Base-by-base conservation (phyloP, 73 alveolate genomes). In the Uronychia setigera region DNA sequence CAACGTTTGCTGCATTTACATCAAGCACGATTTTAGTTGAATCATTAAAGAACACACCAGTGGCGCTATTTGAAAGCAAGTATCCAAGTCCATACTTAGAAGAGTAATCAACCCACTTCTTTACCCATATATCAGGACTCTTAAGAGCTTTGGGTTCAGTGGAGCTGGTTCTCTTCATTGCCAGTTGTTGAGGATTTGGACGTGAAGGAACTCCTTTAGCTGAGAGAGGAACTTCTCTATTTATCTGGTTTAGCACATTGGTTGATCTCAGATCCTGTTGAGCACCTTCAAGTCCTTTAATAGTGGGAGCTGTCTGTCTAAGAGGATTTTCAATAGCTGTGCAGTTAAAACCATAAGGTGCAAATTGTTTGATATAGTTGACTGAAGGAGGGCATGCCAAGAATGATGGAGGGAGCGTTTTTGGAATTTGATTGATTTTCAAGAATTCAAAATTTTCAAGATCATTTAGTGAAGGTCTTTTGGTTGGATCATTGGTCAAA, bases 31-130 rank as follows among this genome's bases (percentile, higher is more conserved):
- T 94, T 83, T 94, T 95, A 27, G 96, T 92, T 31, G 89, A 58
- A 92, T 95, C 98, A 81, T 96, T 96, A 74, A 92, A 96, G 95
- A 92, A 96, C 25, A 96, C 99, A 0, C 99, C 98, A 74, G 83
- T 90, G 32, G 94, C 86, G 34, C 97, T 94, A 81, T 94, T 96
- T 31, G 94, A 89, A 1, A 96, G 82, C 59, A 93, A 67, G 87
- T 96, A 96, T 11, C 98, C 99, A 26, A 96, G 81, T 31, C 99
- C 99, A 84, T 96, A 96, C 85, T 96, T 96, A 26, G 95, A 87
- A 28, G 97, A 83, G 90, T 96, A 96, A 84, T 96, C 99, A 74
- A 96, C 98, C 97, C 97, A 96, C 80, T 93, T 86, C 82, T 94
- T 96, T 14, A 95, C 92, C 76, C 9, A 81, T 32, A 88, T 74